These are phyloP conservation scores for Epichloe festucae DNA, from an alignment of 2,329 filamentous ascomycete species.

Conservation along the genomic window DNA sequence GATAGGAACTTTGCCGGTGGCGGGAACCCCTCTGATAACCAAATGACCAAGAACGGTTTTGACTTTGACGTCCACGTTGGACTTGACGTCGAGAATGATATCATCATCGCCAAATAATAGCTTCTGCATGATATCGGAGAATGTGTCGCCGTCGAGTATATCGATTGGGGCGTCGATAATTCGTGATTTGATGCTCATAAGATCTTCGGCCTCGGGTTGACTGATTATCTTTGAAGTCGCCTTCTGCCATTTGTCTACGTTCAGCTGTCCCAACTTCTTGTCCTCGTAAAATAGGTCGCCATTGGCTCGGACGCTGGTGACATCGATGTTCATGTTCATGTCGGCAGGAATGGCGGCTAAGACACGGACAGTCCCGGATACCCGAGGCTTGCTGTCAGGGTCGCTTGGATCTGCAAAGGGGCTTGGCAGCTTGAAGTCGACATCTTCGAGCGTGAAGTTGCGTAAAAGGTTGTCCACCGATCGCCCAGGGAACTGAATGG, in stretches of 20 bases:
- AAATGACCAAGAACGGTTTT: constrained; percentile 71
- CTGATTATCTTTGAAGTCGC: constrained; percentile 66
- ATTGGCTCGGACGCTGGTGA: constrained; percentile 61
- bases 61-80: constrained; percentile 71
- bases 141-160: constrained; percentile 67
- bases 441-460: constrained; percentile 75
- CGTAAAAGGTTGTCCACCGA: constrained; percentile 73
- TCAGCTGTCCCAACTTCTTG: constrained; percentile 67
- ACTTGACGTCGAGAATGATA: constrained; percentile 62
- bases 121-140: constrained; percentile 68
- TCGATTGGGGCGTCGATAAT: constrained; percentile 70
- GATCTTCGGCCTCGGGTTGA: constrained; percentile 39
- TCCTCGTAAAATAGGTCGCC: constrained; percentile 71
- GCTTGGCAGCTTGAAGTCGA: constrained; percentile 75
- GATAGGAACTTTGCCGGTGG: constrained; percentile 73
- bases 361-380: constrained; percentile 74
- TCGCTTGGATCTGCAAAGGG: constrained; percentile 63
- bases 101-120: constrained; percentile 61
- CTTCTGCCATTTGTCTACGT: constrained; percentile 69
- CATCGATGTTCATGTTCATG: constrained; percentile 73
- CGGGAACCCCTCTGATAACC: constrained; percentile 71
- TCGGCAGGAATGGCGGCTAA: constrained; percentile 68
- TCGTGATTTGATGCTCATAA: constrained; percentile 60
- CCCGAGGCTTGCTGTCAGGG: constrained; percentile 59
- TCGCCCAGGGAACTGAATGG: constrained; percentile 70